phyloP scores from a whole-genome alignment of 768 basidiomycete species.

The Nidularia pulvinata region DNA sequence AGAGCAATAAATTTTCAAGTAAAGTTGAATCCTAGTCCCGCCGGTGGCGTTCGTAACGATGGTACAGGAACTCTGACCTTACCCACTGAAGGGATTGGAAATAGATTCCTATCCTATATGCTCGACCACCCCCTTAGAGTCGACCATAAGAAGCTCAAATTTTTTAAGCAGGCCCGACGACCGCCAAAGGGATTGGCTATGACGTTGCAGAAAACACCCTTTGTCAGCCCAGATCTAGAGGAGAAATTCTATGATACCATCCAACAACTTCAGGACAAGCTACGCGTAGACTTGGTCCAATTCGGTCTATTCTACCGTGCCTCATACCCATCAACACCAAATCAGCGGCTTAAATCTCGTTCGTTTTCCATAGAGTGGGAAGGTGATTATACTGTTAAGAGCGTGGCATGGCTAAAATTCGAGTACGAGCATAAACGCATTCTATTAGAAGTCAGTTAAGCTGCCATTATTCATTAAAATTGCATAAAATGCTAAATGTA shows the following conservation, averaged over 20 bases:
- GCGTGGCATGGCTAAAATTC: conserved; percentile 53
- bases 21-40: conserved; percentile 42
- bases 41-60: conserved; percentile 56
- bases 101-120: conserved; percentile 44
- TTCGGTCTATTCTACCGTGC: conserved; percentile 60
- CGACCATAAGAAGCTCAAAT: conserved; percentile 37
- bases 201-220: conserved; percentile 54
- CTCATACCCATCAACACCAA: conserved; percentile 17
- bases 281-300: conserved; percentile 65
- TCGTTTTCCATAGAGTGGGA: conserved; percentile 77
- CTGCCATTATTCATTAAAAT: background rate
- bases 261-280: conserved; percentile 36
- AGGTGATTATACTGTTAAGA: conserved; percentile 15
- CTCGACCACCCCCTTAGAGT: conserved; percentile 38
- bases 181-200: conserved; percentile 14
- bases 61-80: conserved; percentile 44
- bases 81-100: conserved; percentile 32
- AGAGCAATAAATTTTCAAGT: conserved; percentile 61
- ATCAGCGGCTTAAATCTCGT: conserved; percentile 28
- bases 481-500: background rate
- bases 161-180: conserved; percentile 9
- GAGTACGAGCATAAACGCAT: conserved; percentile 72
- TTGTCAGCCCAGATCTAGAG: conserved; percentile 52
- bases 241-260: conserved; percentile 45
- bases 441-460: conserved; percentile 46